phyloP scores from a whole-genome alignment of 208 protist genomes.

The Crithidia bombi region DNA sequence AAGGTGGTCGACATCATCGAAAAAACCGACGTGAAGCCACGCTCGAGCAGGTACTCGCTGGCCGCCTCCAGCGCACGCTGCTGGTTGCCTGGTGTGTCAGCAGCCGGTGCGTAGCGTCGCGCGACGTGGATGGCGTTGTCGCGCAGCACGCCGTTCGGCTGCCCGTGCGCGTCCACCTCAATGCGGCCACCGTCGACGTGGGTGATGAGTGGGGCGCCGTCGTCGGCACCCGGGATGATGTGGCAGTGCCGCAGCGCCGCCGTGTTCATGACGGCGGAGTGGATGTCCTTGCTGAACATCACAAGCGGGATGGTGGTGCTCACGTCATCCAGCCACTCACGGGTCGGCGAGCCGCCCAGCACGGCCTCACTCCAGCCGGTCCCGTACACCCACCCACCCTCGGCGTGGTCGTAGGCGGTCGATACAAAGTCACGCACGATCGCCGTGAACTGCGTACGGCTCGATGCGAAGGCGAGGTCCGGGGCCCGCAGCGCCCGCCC shows the following conservation, averaged over 20 bases:
- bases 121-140: conserved; percentile 55
- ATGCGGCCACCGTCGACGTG: conserved; percentile 39
- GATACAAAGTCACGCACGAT: conserved; percentile 43
- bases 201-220: conserved; percentile 42
- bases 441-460: conserved; percentile 36
- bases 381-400: conserved; percentile 50
- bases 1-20: conserved; percentile 56
- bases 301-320: conserved; percentile 44
- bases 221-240: conserved; percentile 45
- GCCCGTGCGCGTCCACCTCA: conserved; percentile 41
- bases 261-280: conserved; percentile 62
- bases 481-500: conserved; percentile 41
- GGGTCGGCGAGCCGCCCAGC: conserved; percentile 54
- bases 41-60: conserved; percentile 35
- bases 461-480: conserved; percentile 29
- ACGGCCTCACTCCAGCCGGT: conserved; percentile 57
- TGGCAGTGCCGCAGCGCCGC: conserved; percentile 46
- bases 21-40: conserved; percentile 59
- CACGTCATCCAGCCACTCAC: conserved; percentile 65
- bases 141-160: conserved; percentile 62
- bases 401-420: conserved; percentile 13
- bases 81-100: conserved; percentile 30
- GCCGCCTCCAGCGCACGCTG: conserved; percentile 25
- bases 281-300: conserved; percentile 59
- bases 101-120: conserved; percentile 28